phyloP scores from a whole-genome alignment of 805 yeast species.

The Ogataea nonfermentans region DNA sequence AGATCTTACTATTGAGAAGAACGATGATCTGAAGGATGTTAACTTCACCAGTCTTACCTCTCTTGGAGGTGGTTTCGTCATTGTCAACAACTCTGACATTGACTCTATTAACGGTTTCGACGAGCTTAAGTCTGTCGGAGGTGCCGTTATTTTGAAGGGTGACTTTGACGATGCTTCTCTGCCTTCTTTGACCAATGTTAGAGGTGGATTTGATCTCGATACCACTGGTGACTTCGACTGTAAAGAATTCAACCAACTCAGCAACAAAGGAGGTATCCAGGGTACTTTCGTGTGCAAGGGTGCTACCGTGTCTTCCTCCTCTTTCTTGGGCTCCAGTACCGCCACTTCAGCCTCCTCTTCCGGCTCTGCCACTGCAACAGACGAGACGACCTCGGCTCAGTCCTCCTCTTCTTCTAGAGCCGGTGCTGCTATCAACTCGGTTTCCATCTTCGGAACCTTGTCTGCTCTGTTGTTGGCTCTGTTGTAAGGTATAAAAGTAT shows the following conservation, averaged over 20 bases:
- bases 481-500: slow-evolving; percentile 36
- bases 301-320: slow-evolving; percentile 46
- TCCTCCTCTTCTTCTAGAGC: slow-evolving; percentile 33
- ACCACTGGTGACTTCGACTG: slow-evolving; percentile 80
- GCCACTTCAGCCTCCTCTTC: slow-evolving; percentile 23
- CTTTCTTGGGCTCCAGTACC: slow-evolving; percentile 30
- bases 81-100: slow-evolving; percentile 81
- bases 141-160: slow-evolving; percentile 85
- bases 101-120: slow-evolving; percentile 69
- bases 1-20: slow-evolving; percentile 71
- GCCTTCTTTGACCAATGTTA: slow-evolving; percentile 69
- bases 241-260: slow-evolving; percentile 65
- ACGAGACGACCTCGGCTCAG: slow-evolving; percentile 38
- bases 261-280: slow-evolving; percentile 77
- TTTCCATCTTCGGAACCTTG: slow-evolving; percentile 46
- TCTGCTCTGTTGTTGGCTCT: slow-evolving; percentile 52
- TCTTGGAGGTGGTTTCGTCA: slow-evolving; percentile 91
- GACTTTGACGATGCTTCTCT: slow-evolving; percentile 76
- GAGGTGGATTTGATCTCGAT: slow-evolving; percentile 88
- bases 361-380: slow-evolving; percentile 34
- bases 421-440: slow-evolving; percentile 30
- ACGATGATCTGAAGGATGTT: slow-evolving; percentile 66
- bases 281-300: slow-evolving; percentile 84
- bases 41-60: slow-evolving; percentile 67
- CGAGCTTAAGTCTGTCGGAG: slow-evolving; percentile 69